Base-by-base conservation (phyloP, 106 monocot species). In the Gastrodia elata region DNA sequence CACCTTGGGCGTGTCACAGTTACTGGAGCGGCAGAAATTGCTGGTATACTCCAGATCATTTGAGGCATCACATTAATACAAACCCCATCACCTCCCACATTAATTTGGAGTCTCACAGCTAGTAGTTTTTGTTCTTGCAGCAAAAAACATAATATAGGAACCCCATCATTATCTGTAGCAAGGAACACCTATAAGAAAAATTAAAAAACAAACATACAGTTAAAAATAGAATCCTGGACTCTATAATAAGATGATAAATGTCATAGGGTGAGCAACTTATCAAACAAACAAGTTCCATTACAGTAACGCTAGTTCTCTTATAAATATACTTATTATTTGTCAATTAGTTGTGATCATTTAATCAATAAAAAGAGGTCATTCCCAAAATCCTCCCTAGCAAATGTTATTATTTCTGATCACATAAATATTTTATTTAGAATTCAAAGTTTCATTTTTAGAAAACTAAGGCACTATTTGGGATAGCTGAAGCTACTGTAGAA, bases 1-100 rank as follows among this genome's bases (percentile, higher is more conserved):
- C 68, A 97, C 97, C 97, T 91, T 68, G 97, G 90, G 25, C 90
- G 93, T 71, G 93, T 93, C 73, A 88, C 86, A 44, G 77, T 74
- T 15, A 97, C 83, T 30, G 93, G 86, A 40, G 82, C 76, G 80
- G 93, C 92, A 88, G 78, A 86, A 76, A 97, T 76, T 48, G 97
- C 97, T 70, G 84, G 77, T 25, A 97, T 77, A 71, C 76, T 90
- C 97, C 97, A 97, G 73, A 77, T 93, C 55, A 77, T 43, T 28
- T 80, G 82, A 80, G 93, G 88, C 83, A 76, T 91, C 73, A 91
- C 81, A 77, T 93, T 86, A 74, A 77, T 70, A 65, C 76, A 64
- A 82, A 68, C 55, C 2, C 83, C 93, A 73, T 84, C 81, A 74
- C 80, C 83, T 55, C 44, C 73, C 44, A 83, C 83, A 68, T 91